Evolutionary conservation across 371 early-diverging fungal species (phyloP).

Genomic region (Mucor circinelloides): DNA sequence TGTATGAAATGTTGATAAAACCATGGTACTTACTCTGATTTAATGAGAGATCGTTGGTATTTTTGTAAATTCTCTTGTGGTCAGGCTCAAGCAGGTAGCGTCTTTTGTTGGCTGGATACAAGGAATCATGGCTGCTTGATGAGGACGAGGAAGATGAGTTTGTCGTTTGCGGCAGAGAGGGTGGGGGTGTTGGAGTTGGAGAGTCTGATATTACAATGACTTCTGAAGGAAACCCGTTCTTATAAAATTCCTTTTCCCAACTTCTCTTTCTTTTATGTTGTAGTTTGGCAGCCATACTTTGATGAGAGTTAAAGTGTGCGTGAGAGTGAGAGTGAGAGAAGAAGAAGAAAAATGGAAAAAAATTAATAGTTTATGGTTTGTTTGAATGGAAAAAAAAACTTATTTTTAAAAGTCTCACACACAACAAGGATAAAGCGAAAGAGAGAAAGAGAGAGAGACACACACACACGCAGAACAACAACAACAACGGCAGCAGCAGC

Average conservation of each 20-base stretch:
- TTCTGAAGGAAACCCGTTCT: conserved; percentile 59
- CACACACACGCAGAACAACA: neutral
- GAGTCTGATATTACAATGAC: conserved; percentile 61
- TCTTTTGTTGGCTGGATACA: conserved; percentile 4
- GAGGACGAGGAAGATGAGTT: neutral
- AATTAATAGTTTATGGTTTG: neutral
- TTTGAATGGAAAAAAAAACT: conserved; percentile 1
- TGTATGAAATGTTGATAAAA: neutral
- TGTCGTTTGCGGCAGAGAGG: neutral
- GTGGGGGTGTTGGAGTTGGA: conserved; percentile 33
- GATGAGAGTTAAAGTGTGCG: neutral
- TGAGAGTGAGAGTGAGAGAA: neutral
- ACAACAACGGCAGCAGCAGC: neutral
- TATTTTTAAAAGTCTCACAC: conserved; percentile 1
- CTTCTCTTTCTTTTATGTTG: conserved; percentile 19
- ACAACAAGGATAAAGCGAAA: neutral
- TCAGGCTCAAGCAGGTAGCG: conserved; percentile 1
- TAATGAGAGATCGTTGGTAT: neutral
- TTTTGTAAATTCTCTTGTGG: neutral
- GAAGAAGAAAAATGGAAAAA: neutral
- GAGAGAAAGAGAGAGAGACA: neutral
- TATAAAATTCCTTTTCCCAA: conserved; percentile 59
- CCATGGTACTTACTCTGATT: conserved; percentile 12
- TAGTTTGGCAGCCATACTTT: neutral
- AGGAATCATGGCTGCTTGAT: neutral